phyloP scores from a whole-genome alignment of 768 basidiomycete genomes.

The Suillus clintonianus region DNA sequence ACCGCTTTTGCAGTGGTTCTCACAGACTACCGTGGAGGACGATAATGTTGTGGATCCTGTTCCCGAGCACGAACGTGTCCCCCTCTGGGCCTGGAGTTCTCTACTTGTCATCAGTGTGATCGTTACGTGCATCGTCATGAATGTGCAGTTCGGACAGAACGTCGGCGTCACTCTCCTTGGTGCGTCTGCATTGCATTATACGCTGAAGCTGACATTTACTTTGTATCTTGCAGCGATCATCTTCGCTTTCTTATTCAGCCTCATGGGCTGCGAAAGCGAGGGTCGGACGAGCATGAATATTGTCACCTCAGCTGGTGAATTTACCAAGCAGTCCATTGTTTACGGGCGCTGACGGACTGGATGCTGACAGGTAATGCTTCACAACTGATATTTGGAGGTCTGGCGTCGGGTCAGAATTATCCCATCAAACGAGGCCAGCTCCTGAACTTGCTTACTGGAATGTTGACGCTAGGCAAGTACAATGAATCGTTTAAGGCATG shows the following conservation, averaged over 20 bases:
- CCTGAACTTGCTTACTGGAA: conserved; percentile 1
- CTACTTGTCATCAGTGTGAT: conserved; percentile 48
- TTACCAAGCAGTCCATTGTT: not conserved
- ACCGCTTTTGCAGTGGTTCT: not conserved
- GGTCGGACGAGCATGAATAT: conserved; percentile 63
- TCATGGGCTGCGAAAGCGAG: conserved; percentile 60
- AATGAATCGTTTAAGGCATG: not conserved
- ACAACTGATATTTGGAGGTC: conserved; percentile 63
- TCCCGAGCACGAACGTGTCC: conserved; percentile 54
- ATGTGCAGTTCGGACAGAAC: conserved; percentile 54
- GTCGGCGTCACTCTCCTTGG: conserved; percentile 26
- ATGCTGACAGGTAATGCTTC: conserved; percentile 37
- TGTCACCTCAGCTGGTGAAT: conserved; percentile 46
- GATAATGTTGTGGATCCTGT: conserved; percentile 46
- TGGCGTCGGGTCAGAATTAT: conserved; percentile 45
- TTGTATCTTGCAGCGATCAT: conserved; percentile 37
- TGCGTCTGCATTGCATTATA: not conserved
- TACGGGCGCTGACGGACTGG: not conserved
- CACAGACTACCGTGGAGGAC: conserved; percentile 15
- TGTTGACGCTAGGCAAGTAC: conserved; percentile 2
- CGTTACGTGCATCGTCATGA: conserved; percentile 52
- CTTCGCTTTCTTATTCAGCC: conserved; percentile 63
- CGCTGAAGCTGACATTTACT: not conserved
- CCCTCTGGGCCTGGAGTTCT: conserved; percentile 49
- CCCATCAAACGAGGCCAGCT: conserved; percentile 1